A percentile compares a stretch with the other conserved stretches of the same genome.
Conservation (phyloP, 306 rosid species). For the Fragaria ananassa region DNA sequence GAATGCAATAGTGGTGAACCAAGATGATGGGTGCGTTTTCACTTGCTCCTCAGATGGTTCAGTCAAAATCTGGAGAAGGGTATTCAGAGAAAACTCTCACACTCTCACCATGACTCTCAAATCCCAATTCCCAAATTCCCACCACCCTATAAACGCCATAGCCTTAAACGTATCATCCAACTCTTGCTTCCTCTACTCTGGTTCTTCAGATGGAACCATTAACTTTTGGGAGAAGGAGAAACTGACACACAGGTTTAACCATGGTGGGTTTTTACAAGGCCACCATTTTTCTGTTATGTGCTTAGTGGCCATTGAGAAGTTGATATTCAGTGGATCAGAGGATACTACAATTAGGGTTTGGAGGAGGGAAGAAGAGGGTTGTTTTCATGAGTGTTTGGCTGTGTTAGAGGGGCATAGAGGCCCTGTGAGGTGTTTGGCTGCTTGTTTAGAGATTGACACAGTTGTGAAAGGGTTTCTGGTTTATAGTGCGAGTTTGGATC, state of each 20-base stretch:
- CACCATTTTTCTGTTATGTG: slow-evolving; percentile 65
- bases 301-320: slow-evolving; percentile 54
- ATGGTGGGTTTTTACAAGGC: slow-evolving; percentile 70
- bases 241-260: slow-evolving; percentile 54
- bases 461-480: slow-evolving; percentile 56
- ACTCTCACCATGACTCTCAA: slow-evolving; percentile 59
- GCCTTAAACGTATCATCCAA: slow-evolving; percentile 45
- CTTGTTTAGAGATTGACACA: slow-evolving; percentile 58
- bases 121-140: slow-evolving; percentile 33
- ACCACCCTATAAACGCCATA: slow-evolving; percentile 50
- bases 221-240: slow-evolving; percentile 71
- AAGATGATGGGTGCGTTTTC: slow-evolving; percentile 73
- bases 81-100: slow-evolving; percentile 64
- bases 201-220: slow-evolving; percentile 61
- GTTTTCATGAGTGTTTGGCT: slow-evolving; percentile 63
- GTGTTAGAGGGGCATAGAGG: slow-evolving; percentile 81
- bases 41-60: slow-evolving; percentile 73
- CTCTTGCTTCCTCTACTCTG: slow-evolving; percentile 58
- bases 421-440: slow-evolving; percentile 66
- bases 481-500: slow-evolving; percentile 68
- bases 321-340: slow-evolving; percentile 74
- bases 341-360: slow-evolving; percentile 71
- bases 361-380: slow-evolving; percentile 61
- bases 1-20: slow-evolving; percentile 53
- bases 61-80: slow-evolving; percentile 69